Conservation (phyloP, 768 basidiomycete species). For the Boletus eberwhitei region DNA sequence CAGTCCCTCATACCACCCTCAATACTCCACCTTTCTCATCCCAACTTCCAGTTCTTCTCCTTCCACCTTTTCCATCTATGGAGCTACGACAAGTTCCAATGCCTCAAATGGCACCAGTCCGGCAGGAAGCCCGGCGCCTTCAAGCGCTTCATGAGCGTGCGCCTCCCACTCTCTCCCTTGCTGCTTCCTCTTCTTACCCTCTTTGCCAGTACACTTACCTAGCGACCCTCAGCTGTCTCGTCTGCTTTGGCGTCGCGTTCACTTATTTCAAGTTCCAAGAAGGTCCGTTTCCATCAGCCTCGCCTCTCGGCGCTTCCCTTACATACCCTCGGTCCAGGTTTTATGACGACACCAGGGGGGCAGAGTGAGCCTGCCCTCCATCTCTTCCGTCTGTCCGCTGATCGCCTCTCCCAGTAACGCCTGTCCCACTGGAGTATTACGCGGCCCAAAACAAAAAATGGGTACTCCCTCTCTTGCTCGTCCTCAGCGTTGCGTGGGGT, state of each 20-base stretch:
- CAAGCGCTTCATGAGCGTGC: constrained; percentile 86
- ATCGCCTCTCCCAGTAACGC: constrained; percentile 42
- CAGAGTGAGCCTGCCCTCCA: constrained; percentile 7
- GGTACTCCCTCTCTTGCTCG: constrained; percentile 67
- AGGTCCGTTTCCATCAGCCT: constrained; percentile 39
- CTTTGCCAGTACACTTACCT: constrained; percentile 71
- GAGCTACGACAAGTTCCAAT: constrained; percentile 74
- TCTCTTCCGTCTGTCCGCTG: background rate
- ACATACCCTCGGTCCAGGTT: constrained; percentile 13
- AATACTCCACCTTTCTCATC: background rate
- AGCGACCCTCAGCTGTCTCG: constrained; percentile 61
- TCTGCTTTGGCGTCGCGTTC: constrained; percentile 60
- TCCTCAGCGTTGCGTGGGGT: constrained; percentile 71
- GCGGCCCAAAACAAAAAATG: constrained; percentile 40
- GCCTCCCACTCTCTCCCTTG: constrained; percentile 22
- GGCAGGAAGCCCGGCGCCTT: constrained; percentile 81
- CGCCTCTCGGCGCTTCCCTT: background rate
- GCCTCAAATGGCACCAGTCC: constrained; percentile 63
- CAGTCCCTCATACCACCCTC: constrained; percentile 25
- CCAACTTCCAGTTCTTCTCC: constrained; percentile 49
- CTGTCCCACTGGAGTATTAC: constrained; percentile 57
- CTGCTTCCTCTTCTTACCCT: constrained; percentile 12
- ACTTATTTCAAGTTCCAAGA: constrained; percentile 68
- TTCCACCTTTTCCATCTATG: constrained; percentile 77
- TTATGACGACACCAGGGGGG: constrained; percentile 8